Conservation (phyloP, 805 yeast genomes). For the Saturnispora ahearnii region DNA sequence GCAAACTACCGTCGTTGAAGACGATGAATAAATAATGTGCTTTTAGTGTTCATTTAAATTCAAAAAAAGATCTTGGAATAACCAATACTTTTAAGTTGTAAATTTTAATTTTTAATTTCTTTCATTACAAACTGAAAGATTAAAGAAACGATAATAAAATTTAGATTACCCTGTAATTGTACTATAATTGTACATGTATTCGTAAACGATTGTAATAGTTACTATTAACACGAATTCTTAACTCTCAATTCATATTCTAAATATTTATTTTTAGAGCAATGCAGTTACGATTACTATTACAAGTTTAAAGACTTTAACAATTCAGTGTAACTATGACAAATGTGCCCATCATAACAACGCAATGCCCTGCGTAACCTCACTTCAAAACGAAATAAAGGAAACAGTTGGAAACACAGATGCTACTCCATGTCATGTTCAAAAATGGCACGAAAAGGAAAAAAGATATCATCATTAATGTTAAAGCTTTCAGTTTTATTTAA, state of each 20-base stretch:
- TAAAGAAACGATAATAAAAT: background rate
- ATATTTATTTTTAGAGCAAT: too few relatives aligned
- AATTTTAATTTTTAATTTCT: background rate
- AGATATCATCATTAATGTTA: constrained; percentile 24
- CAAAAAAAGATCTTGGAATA: constrained; percentile 1
- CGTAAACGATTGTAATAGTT: too few relatives aligned
- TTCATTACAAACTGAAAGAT: background rate
- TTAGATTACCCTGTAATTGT: too few relatives aligned
- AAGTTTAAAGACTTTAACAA: background rate
- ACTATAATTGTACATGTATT: too few relatives aligned
- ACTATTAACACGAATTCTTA: too few relatives aligned
- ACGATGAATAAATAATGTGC: constrained; percentile 29
- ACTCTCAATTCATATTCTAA: too few relatives aligned
- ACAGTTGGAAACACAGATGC: constrained; percentile 13
- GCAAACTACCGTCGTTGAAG: constrained; percentile 94
- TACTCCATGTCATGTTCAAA: constrained; percentile 21
- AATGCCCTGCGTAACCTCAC: constrained; percentile 37
- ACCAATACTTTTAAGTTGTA: background rate
- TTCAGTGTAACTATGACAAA: constrained; percentile 89
- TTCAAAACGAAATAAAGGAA: constrained; percentile 28
- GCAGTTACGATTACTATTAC: too few relatives aligned
- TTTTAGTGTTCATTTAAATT: constrained; percentile 6
- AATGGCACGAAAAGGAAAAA: constrained; percentile 24
- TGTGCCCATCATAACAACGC: constrained; percentile 53
- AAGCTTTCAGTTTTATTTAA: background rate